Base-by-base conservation (phyloP, 2,329 filamentous ascomycete species). In the Aureobasidium uvarum region DNA sequence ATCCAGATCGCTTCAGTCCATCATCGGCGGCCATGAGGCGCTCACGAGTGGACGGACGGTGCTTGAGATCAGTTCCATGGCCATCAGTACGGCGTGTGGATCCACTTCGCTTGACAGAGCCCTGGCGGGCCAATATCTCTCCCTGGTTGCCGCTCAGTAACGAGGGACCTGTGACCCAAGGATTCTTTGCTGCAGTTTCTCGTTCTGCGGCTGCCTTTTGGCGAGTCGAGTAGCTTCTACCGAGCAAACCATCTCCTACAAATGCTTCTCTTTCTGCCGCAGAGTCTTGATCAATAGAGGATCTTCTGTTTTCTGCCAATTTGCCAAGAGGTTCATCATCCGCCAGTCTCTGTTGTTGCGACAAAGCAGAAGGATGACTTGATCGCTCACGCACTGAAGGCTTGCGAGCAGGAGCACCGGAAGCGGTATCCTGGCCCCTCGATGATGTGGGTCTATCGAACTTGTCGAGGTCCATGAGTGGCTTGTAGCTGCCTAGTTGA, bases 401-500 rank as follows among this genome's bases (percentile, higher is more conserved):
- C 60, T 74, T 77, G 23, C 76, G 74, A 10, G 71, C 50, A 25
- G 66, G 67, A 38, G 43, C 50, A 20, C 39, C 33, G 14, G 45
- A 51, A 18, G 52, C 10, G 5, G n/a, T 59, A 14, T 64, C 51
- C 20, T 62, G 52, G 6, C 59, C 39, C 1, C 74, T 71, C 18
- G 76, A 70, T 65, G 79, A 75, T 65, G 81, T 77, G 59, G 67
- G 67, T 25, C 65, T 83, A 66, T 85, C 81, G 70, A 88, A 86
- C 8, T 82, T 80, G 45, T 83, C 79, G 72, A 87, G 77, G 67
- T 91, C 86, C 10, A 92, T 75, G 3, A 92, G 76, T 0, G 90
- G 89, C 69, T 86, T 81, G 74, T 90, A 90, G 1, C 85, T 83
- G 5, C 88, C 89, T 60, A 90, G 73, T 66, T 88, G 71, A 78